Base-by-base conservation (phyloP, 1,284 basidiomycete genomes). In the Porodaedalea pini region DNA sequence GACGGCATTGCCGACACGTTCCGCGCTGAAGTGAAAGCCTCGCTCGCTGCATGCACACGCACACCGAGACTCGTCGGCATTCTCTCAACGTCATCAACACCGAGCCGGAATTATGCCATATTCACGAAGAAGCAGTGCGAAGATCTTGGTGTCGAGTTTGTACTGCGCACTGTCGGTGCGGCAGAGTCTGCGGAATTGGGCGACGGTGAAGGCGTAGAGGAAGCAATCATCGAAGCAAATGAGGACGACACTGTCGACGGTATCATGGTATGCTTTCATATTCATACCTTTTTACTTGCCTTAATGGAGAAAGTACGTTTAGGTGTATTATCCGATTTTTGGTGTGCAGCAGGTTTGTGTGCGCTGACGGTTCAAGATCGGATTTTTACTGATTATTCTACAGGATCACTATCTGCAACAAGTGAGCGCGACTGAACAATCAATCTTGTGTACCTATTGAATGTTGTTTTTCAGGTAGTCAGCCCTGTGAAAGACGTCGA, bases 401-500 rank as follows among this genome's bases (percentile, higher is more conserved):
- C 69, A 98, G 86, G 96, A 99, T 70, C 94, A 96, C 68, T 99
- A 99, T 72, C 77, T 99, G 53, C 96, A 99, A 68, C 90, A 92
- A 77, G 88, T 86, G 64, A 57, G 68, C 50, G 27, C 11, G 37
- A 27, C 11, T 8, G 19, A 34, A 34, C 53, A 32, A 45, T 47
- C 36, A 51, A 23, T 54, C n/a, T 23, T 27, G 19, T 51, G 6
- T 45, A 15, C 11, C 21, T 52, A 8, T 25, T 40, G 21, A 40
- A 52, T 31, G 19, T 13, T 29, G 19, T 5, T 44, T 25, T 3
- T 67, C 72, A 95, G 86, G 83, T 96, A 56, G 92, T 99, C 11
- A 94, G 93, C 1, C 94, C 96, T 1, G 81, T 91, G 64, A 99
- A 99, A 74, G 96, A 99, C 65, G 96, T 99, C 54, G 96, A 99